phyloP scores from a whole-genome alignment of 208 protist species.

The Trichomonas tenax region DNA sequence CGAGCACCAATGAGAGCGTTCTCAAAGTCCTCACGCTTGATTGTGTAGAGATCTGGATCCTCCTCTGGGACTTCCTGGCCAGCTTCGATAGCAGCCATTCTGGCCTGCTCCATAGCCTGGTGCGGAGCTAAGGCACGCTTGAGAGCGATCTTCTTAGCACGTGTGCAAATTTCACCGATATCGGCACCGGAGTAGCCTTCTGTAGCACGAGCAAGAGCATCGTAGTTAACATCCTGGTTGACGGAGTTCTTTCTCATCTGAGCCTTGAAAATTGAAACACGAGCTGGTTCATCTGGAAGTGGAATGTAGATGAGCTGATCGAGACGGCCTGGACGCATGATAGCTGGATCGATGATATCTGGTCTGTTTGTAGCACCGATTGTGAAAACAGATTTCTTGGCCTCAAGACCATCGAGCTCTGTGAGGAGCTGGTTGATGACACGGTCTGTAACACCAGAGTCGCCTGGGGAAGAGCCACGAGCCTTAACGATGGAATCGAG shows the following conservation, averaged over 20 bases:
- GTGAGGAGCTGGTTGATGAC: constrained; percentile 58
- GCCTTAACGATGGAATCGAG: constrained; percentile 54
- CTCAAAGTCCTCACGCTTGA: not conserved
- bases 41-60: not conserved
- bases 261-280: constrained; percentile 73
- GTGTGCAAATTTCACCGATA: constrained; percentile 79
- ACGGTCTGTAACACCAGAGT: constrained; percentile 49
- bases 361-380: constrained; percentile 99
- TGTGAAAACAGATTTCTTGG: constrained; percentile 99
- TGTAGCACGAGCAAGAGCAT: constrained; percentile 78
- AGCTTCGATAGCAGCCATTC: not conserved
- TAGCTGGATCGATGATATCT: constrained; percentile 98
- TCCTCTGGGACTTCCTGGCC: not conserved
- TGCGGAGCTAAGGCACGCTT: constrained; percentile 43
- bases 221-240: constrained; percentile 78
- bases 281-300: constrained; percentile 89
- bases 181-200: constrained; percentile 98
- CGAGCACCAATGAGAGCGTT: not conserved
- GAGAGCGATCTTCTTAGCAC: constrained; percentile 53
- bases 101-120: not conserved
- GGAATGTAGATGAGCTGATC: constrained; percentile 98
- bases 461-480: constrained; percentile 56
- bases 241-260: not conserved
- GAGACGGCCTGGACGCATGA: constrained; percentile 84
- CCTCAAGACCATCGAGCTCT: constrained; percentile 57